A percentile compares a stretch with the other conserved stretches of the same genome.
Evolutionary conservation across 495 filamentous ascomycete genomes (phyloP).

Genomic region (Schizothecium vesticola): DNA sequence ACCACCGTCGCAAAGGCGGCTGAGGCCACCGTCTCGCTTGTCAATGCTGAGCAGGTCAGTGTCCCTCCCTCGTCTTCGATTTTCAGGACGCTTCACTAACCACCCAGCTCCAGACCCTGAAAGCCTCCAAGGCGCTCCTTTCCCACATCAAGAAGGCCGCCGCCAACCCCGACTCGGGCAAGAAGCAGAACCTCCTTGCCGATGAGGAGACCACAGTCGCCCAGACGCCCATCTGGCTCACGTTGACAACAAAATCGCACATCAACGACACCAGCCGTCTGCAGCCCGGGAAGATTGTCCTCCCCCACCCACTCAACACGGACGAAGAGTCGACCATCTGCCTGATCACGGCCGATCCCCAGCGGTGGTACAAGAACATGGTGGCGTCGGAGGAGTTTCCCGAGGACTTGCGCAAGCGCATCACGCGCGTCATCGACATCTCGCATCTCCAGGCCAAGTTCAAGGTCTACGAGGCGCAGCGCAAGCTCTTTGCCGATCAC

Average conservation of each 20-base stretch:
- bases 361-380: conserved; percentile 84
- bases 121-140: conserved; percentile 76
- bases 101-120: conserved; percentile 51
- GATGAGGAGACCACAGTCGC: conserved; percentile 46
- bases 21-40: conserved; percentile 31
- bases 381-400: conserved; percentile 73
- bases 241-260: conserved; percentile 85
- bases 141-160: conserved; percentile 69
- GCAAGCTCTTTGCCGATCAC: conserved; percentile 78
- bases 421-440: conserved; percentile 76
- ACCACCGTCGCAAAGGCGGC: conserved; percentile 21
- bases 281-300: conserved; percentile 59
- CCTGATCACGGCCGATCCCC: conserved; percentile 67
- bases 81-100: background rate
- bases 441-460: conserved; percentile 80
- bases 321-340: conserved; percentile 60
- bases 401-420: conserved; percentile 58
- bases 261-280: conserved; percentile 40
- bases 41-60: conserved; percentile 42
- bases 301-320: conserved; percentile 68
- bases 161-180: conserved; percentile 53
- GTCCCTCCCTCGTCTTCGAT: background rate
- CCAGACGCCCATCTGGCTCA: conserved; percentile 68
- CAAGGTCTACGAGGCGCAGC: conserved; percentile 76
- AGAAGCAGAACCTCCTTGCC: conserved; percentile 60